Evolutionary conservation across 2,329 filamentous ascomycete genomes (phyloP).

Genomic region (Aspergillus ruber): DNA sequence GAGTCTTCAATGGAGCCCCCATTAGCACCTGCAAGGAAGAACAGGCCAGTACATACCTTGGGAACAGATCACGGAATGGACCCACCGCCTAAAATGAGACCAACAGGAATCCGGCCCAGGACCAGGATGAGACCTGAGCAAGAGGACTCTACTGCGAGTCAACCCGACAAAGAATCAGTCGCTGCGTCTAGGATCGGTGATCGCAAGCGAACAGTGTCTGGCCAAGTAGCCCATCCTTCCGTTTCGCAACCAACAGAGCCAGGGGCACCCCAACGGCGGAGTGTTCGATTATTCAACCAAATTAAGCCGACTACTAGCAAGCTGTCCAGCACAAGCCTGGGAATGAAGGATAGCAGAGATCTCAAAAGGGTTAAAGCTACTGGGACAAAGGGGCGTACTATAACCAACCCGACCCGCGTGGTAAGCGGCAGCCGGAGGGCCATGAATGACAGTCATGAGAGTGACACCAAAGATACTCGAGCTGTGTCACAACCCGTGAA

Average conservation of each 20-base stretch:
- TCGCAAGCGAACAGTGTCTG: constrained; percentile 87
- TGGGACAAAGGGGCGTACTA: constrained; percentile 59
- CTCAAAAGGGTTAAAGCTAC: constrained; percentile 78
- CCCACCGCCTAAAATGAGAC: constrained; percentile 59
- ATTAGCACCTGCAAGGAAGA: constrained; percentile 42
- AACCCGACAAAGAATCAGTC: constrained; percentile 25
- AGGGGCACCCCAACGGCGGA: constrained; percentile 59
- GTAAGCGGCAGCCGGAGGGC: constrained; percentile 87
- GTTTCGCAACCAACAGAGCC: constrained; percentile 56
- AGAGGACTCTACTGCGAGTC: constrained; percentile 33
- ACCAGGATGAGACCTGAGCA: constrained; percentile 33
- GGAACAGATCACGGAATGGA: constrained; percentile 49
- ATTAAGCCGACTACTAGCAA: constrained; percentile 61
- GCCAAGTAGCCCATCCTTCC: constrained; percentile 56
- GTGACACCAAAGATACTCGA: constrained; percentile 58
- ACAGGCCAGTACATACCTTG: constrained; percentile 48
- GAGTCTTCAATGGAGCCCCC: constrained; percentile 37
- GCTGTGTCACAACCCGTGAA: constrained; percentile 26
- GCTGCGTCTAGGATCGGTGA: constrained; percentile 45
- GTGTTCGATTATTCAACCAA: constrained; percentile 65
- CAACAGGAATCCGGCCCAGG: constrained; percentile 40
- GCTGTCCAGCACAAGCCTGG: constrained; percentile 54
- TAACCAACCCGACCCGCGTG: constrained; percentile 72
- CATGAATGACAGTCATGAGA: constrained; percentile 49
- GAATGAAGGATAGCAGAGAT: constrained; percentile 61